Evolutionary conservation across 805 yeast genomes (phyloP), one percentile per base, ranked within the genome.

Genomic region (Cyberlindnera amylophila): DNA sequence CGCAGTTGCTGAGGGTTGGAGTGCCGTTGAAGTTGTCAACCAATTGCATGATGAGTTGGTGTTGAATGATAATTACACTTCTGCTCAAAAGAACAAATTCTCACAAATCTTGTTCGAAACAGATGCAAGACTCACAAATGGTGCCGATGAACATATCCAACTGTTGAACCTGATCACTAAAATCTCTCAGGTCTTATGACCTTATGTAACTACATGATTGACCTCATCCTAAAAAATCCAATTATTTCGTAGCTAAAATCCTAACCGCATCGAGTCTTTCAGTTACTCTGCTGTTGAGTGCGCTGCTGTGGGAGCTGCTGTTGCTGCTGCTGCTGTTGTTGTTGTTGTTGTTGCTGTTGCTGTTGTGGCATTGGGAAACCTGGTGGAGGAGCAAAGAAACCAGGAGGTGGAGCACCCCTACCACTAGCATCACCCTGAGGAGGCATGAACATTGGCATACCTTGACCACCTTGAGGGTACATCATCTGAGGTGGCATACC

Each of bases 121-220:
- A 0, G 98, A 91, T 61, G 74, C 77, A 38, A 74, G 81, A 40
- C 68, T 91, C 41, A 74, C 81, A 41, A 87, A 81, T 57, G 99
- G 99, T 13, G 78, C 96, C 4, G 95, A 89, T 55, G 99, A 91
- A 60, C 87, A 85, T 45, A 66, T 91, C 23, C 96, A 86, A 54
- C 56, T 93, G 17, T 70, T 91, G 51, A 84, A 86, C 53, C 69
- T 88, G 51, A 54, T 78, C 24, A 55, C 75, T 10, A 70, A 77
- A 49, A 64, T 82, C n/a, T 70, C 83, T 4, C 63, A 66, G 42
- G 49, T 52, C 11, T 27, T 58, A 11, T 42, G 30, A 27, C 30
- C 30, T 13, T 27, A 11, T 27, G 13, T 27, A 27, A 27, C 24
- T 21, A 21, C 24, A 21, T 12, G 30, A 27, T 12, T 27, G n/a